Base-by-base conservation (phyloP, 495 filamentous ascomycete species). In the Parathielavia hyrcaniae region DNA sequence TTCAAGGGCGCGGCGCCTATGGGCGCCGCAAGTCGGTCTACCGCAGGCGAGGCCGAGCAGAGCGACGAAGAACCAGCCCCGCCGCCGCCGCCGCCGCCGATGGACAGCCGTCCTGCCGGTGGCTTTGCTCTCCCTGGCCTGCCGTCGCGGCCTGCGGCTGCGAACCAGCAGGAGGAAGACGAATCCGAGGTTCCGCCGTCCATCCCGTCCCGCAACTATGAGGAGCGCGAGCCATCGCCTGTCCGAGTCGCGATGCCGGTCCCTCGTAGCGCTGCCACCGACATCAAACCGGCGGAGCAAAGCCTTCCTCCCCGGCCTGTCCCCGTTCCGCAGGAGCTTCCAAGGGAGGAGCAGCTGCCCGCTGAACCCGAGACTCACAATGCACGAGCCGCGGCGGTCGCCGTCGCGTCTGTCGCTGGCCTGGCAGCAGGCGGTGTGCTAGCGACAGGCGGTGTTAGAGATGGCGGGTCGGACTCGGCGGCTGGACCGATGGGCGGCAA, bases 241-340 rank as follows among this genome's bases (percentile, higher is more conserved):
- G 85, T 95, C 59, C 86, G 88, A 41, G 79, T 97, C 62, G 91
- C 90, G 19, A 86, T 95, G 74, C 95, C 93, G 1, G 87, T 97
- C 58, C 77, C 83, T 35, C 85, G 88, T 53, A 77, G 75, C 45
- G 64, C 73, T 9, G 79, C 79, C 39, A 73, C 81, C 3, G 77
- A 82, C 49, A 50, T 78, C 17, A 76, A 84, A 58, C 77, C 77
- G 4, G 71, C 73, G 23, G 80, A 72, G 65, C 71, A 75, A 48
- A 71, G 69, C 17, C 50, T 80, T 70, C 54, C 78, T 72, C 69
- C 75, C 23, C 73, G 74, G 7, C 74, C 73, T 12, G 61, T 77
- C 30, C 73, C 72, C 9, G 73, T 77, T 34, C 71, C 90, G 54
- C 86, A 83, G 51, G 77, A 77, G 10, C 66, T 88, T 41, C 82